A percentile compares a stretch with the other conserved stretches of the same genome.
Conservation (phyloP, 2,329 filamentous ascomycete genomes). For the Pyricularia pennisetigena region DNA sequence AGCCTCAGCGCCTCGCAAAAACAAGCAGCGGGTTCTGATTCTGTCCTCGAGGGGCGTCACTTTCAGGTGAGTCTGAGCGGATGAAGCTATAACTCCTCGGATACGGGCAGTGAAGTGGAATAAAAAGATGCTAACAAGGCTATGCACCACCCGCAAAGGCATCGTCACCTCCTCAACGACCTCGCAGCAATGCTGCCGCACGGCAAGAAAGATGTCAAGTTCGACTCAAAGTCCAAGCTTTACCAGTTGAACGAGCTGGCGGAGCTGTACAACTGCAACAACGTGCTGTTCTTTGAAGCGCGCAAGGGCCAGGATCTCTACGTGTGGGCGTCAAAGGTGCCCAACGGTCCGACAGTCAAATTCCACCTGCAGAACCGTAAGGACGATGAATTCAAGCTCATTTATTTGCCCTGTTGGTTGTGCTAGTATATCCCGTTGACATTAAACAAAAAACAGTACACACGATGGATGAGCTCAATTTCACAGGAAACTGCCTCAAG, state of each 20-base stretch:
- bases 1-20: conserved; percentile 32
- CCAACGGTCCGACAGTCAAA: conserved; percentile 56
- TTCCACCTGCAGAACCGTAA: conserved; percentile 54
- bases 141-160: conserved; percentile 40
- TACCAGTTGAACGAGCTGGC: conserved; percentile 67
- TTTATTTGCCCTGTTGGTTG: not conserved
- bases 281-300: conserved; percentile 89
- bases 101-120: not conserved
- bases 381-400: conserved; percentile 1
- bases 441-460: conserved; percentile 46
- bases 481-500: conserved; percentile 94
- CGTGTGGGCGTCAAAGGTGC: conserved; percentile 84
- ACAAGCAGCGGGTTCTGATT: conserved; percentile 74
- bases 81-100: not conserved
- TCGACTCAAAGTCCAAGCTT: conserved; percentile 89
- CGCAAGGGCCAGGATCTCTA: conserved; percentile 92
- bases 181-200: conserved; percentile 84
- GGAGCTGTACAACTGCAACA: conserved; percentile 78
- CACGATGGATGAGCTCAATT: conserved; percentile 94
- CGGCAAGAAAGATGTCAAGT: conserved; percentile 87
- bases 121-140: conserved; percentile 10
- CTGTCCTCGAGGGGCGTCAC: conserved; percentile 89
- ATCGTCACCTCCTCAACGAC: conserved; percentile 88
- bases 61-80: conserved; percentile 50
- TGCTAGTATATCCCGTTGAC: not conserved